These are phyloP conservation scores for Scheffersomyces parashehatae DNA, from an alignment of 1,139 yeast species.

Conservation along the genomic window DNA sequence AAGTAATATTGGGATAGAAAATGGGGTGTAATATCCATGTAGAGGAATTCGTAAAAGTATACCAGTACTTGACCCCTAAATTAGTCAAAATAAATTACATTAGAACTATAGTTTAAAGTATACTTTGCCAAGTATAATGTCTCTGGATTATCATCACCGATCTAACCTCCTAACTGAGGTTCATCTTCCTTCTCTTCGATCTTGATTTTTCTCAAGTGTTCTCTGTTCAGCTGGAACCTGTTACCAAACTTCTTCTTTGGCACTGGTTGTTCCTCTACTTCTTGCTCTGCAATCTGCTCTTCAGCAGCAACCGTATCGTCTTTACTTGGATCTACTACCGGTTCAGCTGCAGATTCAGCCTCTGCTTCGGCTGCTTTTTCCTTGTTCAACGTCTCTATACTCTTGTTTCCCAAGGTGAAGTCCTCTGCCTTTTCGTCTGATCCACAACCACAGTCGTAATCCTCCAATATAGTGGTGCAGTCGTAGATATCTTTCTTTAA, in stretches of 20 bases:
- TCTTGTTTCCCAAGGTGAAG: conserved; percentile 37
- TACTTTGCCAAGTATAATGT: not conserved
- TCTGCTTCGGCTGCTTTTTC: not conserved
- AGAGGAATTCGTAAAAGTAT: no score
- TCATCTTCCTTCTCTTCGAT: conserved; percentile 42
- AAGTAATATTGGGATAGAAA: no score
- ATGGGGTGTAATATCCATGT: no score
- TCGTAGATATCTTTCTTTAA: conserved; percentile 74
- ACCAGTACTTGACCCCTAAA: no score
- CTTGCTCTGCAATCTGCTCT: not conserved
- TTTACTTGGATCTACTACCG: no score
- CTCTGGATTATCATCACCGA: not conserved
- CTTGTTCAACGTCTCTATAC: conserved; percentile 37
- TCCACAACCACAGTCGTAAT: conserved; percentile 97
- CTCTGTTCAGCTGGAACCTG: conserved; percentile 36
- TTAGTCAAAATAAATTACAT: no score
- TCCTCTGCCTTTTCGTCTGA: conserved; percentile 56
- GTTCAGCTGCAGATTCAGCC: no score
- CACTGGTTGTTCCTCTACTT: not conserved
- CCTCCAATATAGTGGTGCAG: conserved; percentile 79
- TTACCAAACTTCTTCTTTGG: conserved; percentile 38
- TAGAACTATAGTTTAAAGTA: no score
- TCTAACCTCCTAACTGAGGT: conserved; percentile 38
- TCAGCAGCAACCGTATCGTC: not conserved
- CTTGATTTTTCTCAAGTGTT: conserved; percentile 40